Base-by-base conservation (phyloP, 1,139 yeast species). In the Hansenula sp. region DNA sequence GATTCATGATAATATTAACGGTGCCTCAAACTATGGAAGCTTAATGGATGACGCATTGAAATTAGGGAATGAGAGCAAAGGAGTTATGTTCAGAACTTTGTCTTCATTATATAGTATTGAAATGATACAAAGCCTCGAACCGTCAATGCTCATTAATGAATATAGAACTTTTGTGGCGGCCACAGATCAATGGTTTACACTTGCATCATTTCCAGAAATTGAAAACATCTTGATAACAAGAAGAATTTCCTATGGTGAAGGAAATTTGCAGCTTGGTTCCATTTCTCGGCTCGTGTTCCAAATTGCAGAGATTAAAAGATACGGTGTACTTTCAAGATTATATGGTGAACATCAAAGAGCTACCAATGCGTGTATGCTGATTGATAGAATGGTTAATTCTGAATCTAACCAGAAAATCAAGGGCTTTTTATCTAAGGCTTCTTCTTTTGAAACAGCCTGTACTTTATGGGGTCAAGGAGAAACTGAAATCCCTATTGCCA, bases 401-500 rank as follows among this genome's bases (percentile, higher is more conserved):
- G 31, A 37, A 9, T 12, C 36, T 3, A 32, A 27, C 4, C 36
- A 41, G 3, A 25, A 40, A 2, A 10, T 44, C 0, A 34, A 27
- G 4, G 3, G 12, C 2, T 21, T 41, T 45, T 52, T 45, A 50
- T 65, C 21, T 33, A 53, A 18, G 58, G 48, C 74, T 6, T 65
- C 81, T 0, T 66, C 65, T 39, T 77, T 67, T 53, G 76, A 76
- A 40, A 57, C 76, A 0, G 86, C 91, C 0, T 66, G 70, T 18
- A 71, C 82, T 0, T 64, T 83, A 28, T 84, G 90, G 90, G 60
- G 65, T 4, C 77, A 76, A 42, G 78, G 80, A 1, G 78, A 79
- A 45, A 67, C 78, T 0, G 65, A 64, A 5, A 66, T 72, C n/a
- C 78, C 90, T 0, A 76, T 83, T 15, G 68, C 69, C 2, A 74